Base-by-base conservation (phyloP, 768 basidiomycete species). In the Obba rivulosa region DNA sequence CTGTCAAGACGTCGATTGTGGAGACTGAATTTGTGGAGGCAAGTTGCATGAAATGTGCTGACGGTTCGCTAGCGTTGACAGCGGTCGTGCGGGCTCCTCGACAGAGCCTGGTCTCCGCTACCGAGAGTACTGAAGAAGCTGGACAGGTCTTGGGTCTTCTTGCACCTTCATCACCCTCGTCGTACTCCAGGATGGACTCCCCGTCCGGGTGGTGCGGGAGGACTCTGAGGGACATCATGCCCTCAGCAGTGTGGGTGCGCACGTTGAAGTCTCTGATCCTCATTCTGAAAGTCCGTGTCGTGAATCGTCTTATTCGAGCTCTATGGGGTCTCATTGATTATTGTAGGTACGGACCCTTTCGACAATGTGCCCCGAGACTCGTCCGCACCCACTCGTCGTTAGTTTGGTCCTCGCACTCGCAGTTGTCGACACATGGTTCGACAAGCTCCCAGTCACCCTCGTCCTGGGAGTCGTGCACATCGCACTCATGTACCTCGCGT, bases 401-500 rank as follows among this genome's bases (percentile, higher is more conserved):
- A 62, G 49, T 0, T 45, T 58, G 13, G 58, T 73, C 34, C 60
- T 68, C 8, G 52, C 57, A 1, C 65, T 73, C 1, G 75, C 75
- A 2, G 56, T 78, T 22, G 48, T 64, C 18, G 79, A 80, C 62
- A 75, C 72, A 11, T 64, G 73, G 61, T 71, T 69, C 21, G 75
- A 77, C 40, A 62, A 59, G 18, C 50, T 75, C 9, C 47, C 54
- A 43, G 55, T 67, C 14, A 73, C 75, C 0, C 34, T 70, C 1
- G 49, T 69, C 25, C 62, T 80, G 14, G 71, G 66, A 0, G 20
- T 65, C 20, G 46, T 70, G n/a, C 78, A 80, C 58, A 23, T 73
- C 4, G 65, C 46, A 28, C 47, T 60, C 35, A 46, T 72, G 23
- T 31, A 51, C 9, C 40, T 57, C 47, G 46, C 52, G 28, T 51